Percentiles rank a stretch among this genome's conserved stretches.
These are phyloP conservation scores for Penicillium psychrofluorescens DNA, from an alignment of 495 filamentous ascomycete genomes.

Conservation along the genomic window DNA sequence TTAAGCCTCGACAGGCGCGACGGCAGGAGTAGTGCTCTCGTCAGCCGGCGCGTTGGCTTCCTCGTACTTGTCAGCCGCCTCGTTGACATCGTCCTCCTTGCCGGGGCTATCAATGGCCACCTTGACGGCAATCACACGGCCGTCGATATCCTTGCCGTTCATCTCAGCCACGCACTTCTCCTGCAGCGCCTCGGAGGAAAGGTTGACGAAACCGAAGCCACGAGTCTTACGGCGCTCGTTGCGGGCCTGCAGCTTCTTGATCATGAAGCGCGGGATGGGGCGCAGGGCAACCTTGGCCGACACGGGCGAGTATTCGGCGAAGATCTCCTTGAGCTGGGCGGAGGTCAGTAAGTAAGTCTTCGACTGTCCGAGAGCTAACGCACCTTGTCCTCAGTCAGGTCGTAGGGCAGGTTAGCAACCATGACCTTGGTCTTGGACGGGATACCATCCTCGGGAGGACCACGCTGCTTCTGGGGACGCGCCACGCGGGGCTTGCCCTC, in stretches of 20 bases:
- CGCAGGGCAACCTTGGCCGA: conserved; percentile 97
- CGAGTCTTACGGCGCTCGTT: conserved; percentile 98
- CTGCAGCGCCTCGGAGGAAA: conserved; percentile 90
- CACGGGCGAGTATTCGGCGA: conserved; percentile 76
- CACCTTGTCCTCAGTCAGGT: conserved; percentile 95
- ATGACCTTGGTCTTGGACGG: conserved; percentile 99
- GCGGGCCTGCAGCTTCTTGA: conserved; percentile 97
- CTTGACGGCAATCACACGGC: conserved; percentile 98
- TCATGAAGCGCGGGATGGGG: conserved; percentile 98
- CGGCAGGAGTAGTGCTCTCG: conserved; percentile 26
- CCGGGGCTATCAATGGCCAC: conserved; percentile 98
- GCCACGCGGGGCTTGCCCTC: conserved; percentile 38
- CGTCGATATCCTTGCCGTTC: conserved; percentile 98
- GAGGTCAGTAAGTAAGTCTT: no score
- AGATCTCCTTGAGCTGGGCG: conserved; percentile 87
- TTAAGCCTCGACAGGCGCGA: conserved; percentile 25
- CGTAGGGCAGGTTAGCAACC: conserved; percentile 98
- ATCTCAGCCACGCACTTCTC: conserved; percentile 95
- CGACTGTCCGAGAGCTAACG: conserved; percentile 5
- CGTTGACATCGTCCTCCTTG: conserved; percentile 89
- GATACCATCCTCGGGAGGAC: conserved; percentile 94
- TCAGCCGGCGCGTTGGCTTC: conserved; percentile 33
- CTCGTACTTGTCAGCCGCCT: conserved; percentile 45
- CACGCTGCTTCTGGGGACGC: conserved; percentile 63
- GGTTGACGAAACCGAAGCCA: conserved; percentile 96